Conservation (phyloP, 768 basidiomycete species). For the Clitopilus hobsonii region DNA sequence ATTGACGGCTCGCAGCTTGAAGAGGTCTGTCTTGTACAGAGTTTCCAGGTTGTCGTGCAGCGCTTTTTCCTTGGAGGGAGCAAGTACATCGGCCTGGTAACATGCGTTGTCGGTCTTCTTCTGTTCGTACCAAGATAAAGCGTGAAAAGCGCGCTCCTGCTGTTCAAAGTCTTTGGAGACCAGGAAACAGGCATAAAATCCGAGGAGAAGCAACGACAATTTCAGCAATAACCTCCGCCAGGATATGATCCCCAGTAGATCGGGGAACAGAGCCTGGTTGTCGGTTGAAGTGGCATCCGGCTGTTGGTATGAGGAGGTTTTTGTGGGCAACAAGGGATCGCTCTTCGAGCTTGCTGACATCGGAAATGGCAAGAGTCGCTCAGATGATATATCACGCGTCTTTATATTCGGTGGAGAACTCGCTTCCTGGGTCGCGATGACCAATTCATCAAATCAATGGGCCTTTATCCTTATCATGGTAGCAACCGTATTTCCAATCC, state of each 20-base stretch:
- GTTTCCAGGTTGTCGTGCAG: constrained; percentile 29
- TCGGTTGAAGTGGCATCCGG: too few species aligned
- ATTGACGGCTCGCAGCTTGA: constrained; percentile 35
- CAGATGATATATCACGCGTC: not conserved
- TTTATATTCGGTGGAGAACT: not conserved
- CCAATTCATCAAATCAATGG: not conserved
- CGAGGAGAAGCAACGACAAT: not conserved
- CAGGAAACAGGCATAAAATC: not conserved
- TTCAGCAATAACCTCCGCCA: not conserved
- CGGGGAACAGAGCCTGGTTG: not conserved
- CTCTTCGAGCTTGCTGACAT: not conserved
- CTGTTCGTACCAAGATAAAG: not conserved
- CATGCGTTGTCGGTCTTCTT: constrained; percentile 14
- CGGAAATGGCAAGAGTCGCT: not conserved
- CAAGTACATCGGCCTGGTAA: constrained; percentile 31
- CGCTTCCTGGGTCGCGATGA: not conserved
- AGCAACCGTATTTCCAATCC: not conserved
- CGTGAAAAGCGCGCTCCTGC: constrained; percentile 1
- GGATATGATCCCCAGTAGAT: not conserved
- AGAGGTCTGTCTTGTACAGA: constrained; percentile 27
- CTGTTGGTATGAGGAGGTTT: not conserved
- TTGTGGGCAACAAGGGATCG: not conserved
- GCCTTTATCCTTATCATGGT: not conserved
- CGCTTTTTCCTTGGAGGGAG: constrained; percentile 33
- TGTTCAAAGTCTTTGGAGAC: not conserved